Evolutionary conservation across 2,329 filamentous ascomycete genomes (phyloP).

Genomic region (Epichloe hybrida): DNA sequence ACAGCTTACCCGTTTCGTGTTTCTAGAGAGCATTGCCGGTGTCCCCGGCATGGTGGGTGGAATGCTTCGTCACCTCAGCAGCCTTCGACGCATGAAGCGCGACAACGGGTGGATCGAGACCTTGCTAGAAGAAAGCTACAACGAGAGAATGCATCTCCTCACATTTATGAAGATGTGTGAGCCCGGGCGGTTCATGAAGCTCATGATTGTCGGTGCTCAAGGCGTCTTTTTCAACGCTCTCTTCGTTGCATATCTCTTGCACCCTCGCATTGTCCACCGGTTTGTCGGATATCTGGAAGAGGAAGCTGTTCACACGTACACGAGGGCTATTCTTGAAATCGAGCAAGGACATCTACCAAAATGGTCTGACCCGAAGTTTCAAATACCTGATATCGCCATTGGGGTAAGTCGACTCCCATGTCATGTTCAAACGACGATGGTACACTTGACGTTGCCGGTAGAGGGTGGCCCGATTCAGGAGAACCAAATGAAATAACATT

Average conservation of each 20-base stretch:
- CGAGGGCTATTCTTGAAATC: conserved; percentile 73
- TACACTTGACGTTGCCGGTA: too few species aligned
- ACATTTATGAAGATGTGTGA: conserved; percentile 83
- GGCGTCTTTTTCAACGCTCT: conserved; percentile 94
- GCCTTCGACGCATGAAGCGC: conserved; percentile 70
- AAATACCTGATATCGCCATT: conserved; percentile 78
- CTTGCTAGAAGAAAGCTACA: conserved; percentile 78
- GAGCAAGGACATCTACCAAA: conserved; percentile 71
- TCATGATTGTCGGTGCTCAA: conserved; percentile 84
- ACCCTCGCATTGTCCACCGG: conserved; percentile 77
- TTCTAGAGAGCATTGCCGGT: conserved; percentile 86
- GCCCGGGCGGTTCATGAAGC: conserved; percentile 70
- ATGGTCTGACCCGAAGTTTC: conserved; percentile 58
- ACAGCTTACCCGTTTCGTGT: conserved; percentile 68
- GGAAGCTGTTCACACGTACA: conserved; percentile 93
- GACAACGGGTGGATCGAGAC: conserved; percentile 98
- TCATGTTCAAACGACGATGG: too few species aligned
- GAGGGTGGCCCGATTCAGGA: too few species aligned
- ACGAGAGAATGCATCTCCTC: conserved; percentile 85
- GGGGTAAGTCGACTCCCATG: conserved; percentile 23
- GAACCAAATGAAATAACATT: background rate
- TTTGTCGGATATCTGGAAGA: conserved; percentile 97
- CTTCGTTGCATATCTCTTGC: conserved; percentile 78
- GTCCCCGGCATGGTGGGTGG: conserved; percentile 96
- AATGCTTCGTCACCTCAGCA: conserved; percentile 81